Percentiles rank a stretch among this genome's conserved stretches.
Evolutionary conservation across 2,329 filamentous ascomycete genomes (phyloP).

Genomic region (Fusarium sublunatum): DNA sequence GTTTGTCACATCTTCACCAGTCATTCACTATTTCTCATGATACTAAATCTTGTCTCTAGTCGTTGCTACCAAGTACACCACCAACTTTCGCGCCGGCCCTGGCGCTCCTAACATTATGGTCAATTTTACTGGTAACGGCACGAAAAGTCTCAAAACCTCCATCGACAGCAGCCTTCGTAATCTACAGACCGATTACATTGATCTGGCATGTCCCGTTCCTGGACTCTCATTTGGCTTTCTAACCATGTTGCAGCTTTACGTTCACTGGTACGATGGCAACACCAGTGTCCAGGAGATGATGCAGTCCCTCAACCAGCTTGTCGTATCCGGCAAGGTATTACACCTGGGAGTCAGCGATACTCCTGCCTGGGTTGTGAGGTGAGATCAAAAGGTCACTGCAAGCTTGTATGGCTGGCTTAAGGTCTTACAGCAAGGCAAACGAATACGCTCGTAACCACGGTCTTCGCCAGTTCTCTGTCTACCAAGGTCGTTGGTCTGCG

Average conservation of each 20-base stretch:
- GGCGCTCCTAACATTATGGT: conserved; percentile 58
- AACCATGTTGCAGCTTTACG: conserved; percentile 58
- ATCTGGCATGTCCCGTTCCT: conserved; percentile 59
- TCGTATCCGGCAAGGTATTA: conserved; percentile 68
- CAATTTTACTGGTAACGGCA: conserved; percentile 69
- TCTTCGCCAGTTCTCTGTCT: conserved; percentile 73
- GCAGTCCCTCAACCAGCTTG: conserved; percentile 72
- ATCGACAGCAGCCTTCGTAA: conserved; percentile 68
- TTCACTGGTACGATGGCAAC: conserved; percentile 77
- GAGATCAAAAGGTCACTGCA: not conserved
- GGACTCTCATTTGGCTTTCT: not conserved
- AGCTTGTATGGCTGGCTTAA: conserved; percentile 9
- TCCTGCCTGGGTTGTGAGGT: conserved; percentile 74
- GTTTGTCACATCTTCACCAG: conserved; percentile 48
- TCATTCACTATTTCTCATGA: not conserved
- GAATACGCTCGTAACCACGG: conserved; percentile 77
- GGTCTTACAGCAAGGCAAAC: conserved; percentile 64
- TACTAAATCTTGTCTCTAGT: conserved; percentile 55
- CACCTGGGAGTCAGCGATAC: conserved; percentile 76
- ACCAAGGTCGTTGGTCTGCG: conserved; percentile 58
- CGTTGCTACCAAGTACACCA: conserved; percentile 76
- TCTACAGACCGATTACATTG: conserved; percentile 75
- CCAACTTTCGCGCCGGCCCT: conserved; percentile 62
- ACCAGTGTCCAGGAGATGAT: conserved; percentile 75
- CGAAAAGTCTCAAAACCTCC: conserved; percentile 69